Base-by-base conservation (phyloP, 1,139 yeast genomes). In the Yamadazyma epiphylla region DNA sequence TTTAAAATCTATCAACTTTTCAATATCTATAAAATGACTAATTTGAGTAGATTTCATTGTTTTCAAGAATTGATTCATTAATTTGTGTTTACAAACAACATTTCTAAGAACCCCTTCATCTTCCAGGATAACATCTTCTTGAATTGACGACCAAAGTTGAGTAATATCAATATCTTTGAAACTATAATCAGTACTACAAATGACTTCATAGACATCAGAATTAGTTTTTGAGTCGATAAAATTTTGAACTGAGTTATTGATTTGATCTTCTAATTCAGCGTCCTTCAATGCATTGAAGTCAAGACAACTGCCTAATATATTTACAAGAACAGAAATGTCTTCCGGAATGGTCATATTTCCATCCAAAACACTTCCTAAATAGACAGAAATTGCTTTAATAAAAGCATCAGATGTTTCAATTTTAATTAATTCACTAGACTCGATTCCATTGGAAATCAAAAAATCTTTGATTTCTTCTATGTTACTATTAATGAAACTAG, bases 401-500 rank as follows among this genome's bases (percentile, higher is more conserved):
- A 33, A 35, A 5, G 11, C 9, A 17, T 17, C 20, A 17, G 20
- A 17, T 17, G 9, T 10, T 7, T 7, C 7, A 7, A 17, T 10
- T 17, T 17, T 17, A 10, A 7, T 17, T n/a, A 20, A 25, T 2
- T 16, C 31, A 3, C 8, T 4, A 12, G 24, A 21, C 16, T 26
- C 29, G 10, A 16, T 17, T 12, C 21, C 21, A 7, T 19, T 13
- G 13, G 31, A 30, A 1, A 26, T n/a, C 19, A 59, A 40, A 34
- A 53, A 58, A 1, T 37, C 28, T 12, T 37, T 24, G 5, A 65
- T 31, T 3, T 36, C 19, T 1, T 49, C 54, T 8, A 62, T 33
- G 29, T 73, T 65, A 2, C 62, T 65, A 15, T 41, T 47, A 24
- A 66, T 51, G 12, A 72, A 40, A 0, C 43, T 34, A 28, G 41